A percentile compares a stretch with the other conserved stretches of the same genome.
Evolutionary conservation across 2,329 filamentous ascomycete species (phyloP).

Genomic region (Clonostachys byssicola): DNA sequence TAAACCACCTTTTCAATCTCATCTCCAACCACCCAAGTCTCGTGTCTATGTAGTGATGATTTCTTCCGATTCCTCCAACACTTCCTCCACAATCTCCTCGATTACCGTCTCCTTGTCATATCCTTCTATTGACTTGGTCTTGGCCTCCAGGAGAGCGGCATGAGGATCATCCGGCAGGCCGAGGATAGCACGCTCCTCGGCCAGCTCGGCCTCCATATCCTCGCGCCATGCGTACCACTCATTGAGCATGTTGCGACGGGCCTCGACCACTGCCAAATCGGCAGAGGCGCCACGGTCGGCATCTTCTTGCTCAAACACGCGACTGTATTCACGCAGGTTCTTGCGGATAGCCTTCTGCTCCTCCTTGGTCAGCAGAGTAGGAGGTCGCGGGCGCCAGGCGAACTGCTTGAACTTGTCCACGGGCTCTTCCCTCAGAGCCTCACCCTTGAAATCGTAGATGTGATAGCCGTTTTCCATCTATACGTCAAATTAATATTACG

Average conservation of each 20-base stretch:
- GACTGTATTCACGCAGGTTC: conserved; percentile 95
- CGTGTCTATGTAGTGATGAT: conserved; percentile 33
- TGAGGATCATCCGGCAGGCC: conserved; percentile 64
- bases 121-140: conserved; percentile 45
- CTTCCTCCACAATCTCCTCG: conserved; percentile 86
- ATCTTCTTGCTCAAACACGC: conserved; percentile 93
- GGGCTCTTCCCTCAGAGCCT: conserved; percentile 82
- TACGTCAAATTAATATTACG: conserved; percentile 5
- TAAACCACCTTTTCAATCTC: conserved; percentile 6
- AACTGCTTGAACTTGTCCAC: conserved; percentile 98
- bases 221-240: conserved; percentile 89
- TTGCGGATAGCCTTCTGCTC: conserved; percentile 98
- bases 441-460: conserved; percentile 93
- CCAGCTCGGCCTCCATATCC: conserved; percentile 65
- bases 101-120: conserved; percentile 71
- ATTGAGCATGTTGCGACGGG: conserved; percentile 72
- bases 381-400: conserved; percentile 86
- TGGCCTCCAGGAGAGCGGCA: conserved; percentile 55
- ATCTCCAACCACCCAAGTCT: background rate
- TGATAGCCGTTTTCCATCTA: conserved; percentile 99
- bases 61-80: conserved; percentile 82
- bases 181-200: conserved; percentile 64
- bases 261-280: conserved; percentile 90
- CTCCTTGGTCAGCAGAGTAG: conserved; percentile 89
- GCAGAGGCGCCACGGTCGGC: conserved; percentile 89